Conservation (phyloP, 2,329 filamentous ascomycete species). For the Colletotrichum sp. region DNA sequence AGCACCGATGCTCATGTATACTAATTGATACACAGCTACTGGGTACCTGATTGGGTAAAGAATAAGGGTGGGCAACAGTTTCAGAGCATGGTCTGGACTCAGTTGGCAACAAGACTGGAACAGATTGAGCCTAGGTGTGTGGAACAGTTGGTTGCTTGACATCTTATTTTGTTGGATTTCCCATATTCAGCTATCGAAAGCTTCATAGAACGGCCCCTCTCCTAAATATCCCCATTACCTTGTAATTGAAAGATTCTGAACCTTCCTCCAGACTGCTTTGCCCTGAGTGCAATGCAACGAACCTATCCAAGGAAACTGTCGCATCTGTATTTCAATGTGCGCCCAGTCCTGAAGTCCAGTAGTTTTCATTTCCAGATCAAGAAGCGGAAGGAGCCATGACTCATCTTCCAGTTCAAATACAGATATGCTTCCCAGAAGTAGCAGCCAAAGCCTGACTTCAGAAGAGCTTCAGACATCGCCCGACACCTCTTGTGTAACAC, state of each 20-base stretch:
- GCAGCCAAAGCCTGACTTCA: neutral
- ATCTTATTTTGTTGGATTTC: fast-evolving
- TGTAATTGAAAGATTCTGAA: neutral
- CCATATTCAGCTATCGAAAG: neutral
- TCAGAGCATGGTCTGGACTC: neutral
- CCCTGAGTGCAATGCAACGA: neutral
- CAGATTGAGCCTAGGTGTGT: neutral
- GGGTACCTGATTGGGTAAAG: neutral
- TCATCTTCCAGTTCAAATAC: neutral
- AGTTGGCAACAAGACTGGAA: neutral
- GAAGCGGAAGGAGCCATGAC: neutral
- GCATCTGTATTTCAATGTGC: neutral
- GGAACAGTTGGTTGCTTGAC: neutral
- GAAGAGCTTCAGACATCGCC: neutral
- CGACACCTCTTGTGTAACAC: fast-evolving
- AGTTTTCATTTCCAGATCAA: neutral
- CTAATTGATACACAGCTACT: neutral
- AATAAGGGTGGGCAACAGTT: neutral
- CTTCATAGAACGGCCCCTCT: neutral
- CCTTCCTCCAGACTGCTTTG: neutral
- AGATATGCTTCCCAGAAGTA: fast-evolving
- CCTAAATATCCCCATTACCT: fast-evolving
- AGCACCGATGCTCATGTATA: fast-evolving
- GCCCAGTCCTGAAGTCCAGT: neutral
- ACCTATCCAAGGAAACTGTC: neutral